Evolutionary conservation across 2,329 filamentous ascomycete species (phyloP).

Genomic region (Botrytis sinoallii): DNA sequence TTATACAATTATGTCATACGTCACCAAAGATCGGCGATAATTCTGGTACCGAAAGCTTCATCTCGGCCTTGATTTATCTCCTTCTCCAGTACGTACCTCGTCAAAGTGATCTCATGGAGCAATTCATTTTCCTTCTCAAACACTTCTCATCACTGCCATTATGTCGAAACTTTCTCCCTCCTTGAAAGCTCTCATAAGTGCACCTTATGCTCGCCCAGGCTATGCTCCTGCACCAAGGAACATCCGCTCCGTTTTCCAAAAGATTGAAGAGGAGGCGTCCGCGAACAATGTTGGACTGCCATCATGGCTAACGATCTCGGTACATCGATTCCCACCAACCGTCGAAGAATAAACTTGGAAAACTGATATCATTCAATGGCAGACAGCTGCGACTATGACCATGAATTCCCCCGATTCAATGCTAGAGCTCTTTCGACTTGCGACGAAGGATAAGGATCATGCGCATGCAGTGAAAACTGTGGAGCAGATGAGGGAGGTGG

Average conservation of each 20-base stretch:
- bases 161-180: conserved; percentile 73
- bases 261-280: conserved; percentile 60
- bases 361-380: conserved; percentile 2
- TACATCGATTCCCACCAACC: conserved; percentile 37
- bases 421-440: conserved; percentile 46
- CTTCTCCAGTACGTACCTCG: neutral
- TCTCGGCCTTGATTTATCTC: neutral
- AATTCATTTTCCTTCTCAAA: neutral
- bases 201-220: conserved; percentile 62
- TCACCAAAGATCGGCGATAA: neutral
- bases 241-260: conserved; percentile 62
- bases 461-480: conserved; percentile 42
- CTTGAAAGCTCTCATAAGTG: conserved; percentile 72
- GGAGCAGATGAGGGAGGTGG: conserved; percentile 72
- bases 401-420: conserved; percentile 81
- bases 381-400: conserved; percentile 81
- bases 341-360: no score
- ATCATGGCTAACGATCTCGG: conserved; percentile 66
- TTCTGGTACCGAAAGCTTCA: neutral
- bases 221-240: conserved; percentile 61
- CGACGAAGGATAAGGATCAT: conserved; percentile 31
- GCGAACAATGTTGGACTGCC: conserved; percentile 59
- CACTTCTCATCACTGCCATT: neutral
- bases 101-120: conserved; percentile 3
- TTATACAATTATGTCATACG: neutral